A percentile compares a stretch with the other conserved stretches of the same genome.
Evolutionary conservation across 495 filamentous ascomycete species (phyloP).

Genomic region (Penicillium atrosanguineum): DNA sequence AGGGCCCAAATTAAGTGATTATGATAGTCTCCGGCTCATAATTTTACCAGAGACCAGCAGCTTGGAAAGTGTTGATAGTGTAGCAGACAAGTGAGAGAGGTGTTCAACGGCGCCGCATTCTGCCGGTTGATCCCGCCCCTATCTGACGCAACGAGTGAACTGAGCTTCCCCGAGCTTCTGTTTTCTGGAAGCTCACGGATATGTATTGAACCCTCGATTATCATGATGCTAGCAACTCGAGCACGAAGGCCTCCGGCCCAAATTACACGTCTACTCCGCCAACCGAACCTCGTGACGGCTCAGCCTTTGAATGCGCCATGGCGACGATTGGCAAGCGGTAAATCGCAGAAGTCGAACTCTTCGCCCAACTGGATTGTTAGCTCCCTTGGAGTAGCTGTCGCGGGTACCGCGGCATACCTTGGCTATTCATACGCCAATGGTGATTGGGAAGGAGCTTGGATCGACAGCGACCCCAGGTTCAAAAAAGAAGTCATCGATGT

Average conservation of each 20-base stretch:
- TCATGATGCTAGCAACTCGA: slow-evolving; percentile 32
- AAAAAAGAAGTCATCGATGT: slow-evolving; percentile 25
- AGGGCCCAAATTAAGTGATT: neutral
- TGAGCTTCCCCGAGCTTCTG: slow-evolving; percentile 20
- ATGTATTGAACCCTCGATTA: neutral
- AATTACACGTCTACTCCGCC: slow-evolving; percentile 17
- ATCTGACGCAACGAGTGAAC: slow-evolving; percentile 29
- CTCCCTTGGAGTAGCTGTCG: slow-evolving; percentile 34
- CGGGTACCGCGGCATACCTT: slow-evolving; percentile 35
- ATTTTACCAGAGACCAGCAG: slow-evolving; percentile 1
- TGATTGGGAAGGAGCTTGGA: slow-evolving; percentile 16
- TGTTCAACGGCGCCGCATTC: slow-evolving; percentile 30
- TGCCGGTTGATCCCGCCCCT: slow-evolving; percentile 36
- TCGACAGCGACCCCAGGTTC: slow-evolving; percentile 14
- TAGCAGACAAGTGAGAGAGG: slow-evolving; percentile 16
- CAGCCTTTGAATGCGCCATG: slow-evolving; percentile 23
- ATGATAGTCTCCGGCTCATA: slow-evolving; percentile 6
- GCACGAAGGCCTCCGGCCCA: slow-evolving; percentile 26
- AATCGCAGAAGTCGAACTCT: slow-evolving; percentile 13
- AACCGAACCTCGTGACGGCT: slow-evolving; percentile 14
- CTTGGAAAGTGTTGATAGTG: neutral
- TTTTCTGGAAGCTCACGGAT: slow-evolving; percentile 1
- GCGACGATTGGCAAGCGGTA: slow-evolving; percentile 34
- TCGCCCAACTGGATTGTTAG: slow-evolving; percentile 35
- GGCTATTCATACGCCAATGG: slow-evolving; percentile 35